These are phyloP conservation scores for Coelastrella sp. DNA, from an alignment of 139 green algal species.

Conservation along the genomic window DNA sequence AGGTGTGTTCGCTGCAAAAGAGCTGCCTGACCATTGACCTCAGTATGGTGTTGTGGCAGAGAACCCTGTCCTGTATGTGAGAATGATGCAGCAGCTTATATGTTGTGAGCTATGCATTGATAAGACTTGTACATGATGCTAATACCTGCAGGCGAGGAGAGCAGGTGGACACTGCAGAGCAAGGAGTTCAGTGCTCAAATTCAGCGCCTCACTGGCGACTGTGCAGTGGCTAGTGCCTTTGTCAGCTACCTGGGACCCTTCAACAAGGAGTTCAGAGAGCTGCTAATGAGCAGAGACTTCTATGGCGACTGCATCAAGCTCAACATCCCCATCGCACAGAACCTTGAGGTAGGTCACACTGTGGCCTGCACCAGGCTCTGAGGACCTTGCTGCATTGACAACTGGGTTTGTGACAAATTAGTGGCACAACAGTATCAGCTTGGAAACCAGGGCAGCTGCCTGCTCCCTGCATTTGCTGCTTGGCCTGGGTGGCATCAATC, in stretches of 20 bases:
- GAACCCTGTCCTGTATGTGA: neutral
- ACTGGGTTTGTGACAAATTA: neutral
- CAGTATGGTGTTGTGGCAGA: neutral
- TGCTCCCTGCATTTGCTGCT: too few species aligned
- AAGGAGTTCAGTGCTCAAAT: slow-evolving; percentile 90
- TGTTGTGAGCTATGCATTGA: neutral
- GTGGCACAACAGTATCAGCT: too few species aligned
- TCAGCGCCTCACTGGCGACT: slow-evolving; percentile 90
- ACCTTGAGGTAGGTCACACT: slow-evolving; percentile 71
- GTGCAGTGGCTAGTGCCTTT: slow-evolving; percentile 85
- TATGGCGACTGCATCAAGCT: slow-evolving; percentile 79
- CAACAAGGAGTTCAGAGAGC: slow-evolving; percentile 95
- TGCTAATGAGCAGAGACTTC: slow-evolving; percentile 84
- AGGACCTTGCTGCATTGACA: neutral
- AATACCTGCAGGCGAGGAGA: slow-evolving; percentile 81
- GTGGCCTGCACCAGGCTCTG: neutral
- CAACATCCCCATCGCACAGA: slow-evolving; percentile 81
- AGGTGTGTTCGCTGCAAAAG: neutral
- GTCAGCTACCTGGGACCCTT: slow-evolving; percentile 95
- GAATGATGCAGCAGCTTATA: neutral
- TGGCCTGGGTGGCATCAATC: too few species aligned
- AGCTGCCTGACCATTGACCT: neutral
- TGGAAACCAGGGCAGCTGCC: neutral
- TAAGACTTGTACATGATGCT: neutral
- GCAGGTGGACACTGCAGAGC: slow-evolving; percentile 89